Evolutionary conservation across 345 rosid species (phyloP).

Genomic region (Iberis pinnata): DNA sequence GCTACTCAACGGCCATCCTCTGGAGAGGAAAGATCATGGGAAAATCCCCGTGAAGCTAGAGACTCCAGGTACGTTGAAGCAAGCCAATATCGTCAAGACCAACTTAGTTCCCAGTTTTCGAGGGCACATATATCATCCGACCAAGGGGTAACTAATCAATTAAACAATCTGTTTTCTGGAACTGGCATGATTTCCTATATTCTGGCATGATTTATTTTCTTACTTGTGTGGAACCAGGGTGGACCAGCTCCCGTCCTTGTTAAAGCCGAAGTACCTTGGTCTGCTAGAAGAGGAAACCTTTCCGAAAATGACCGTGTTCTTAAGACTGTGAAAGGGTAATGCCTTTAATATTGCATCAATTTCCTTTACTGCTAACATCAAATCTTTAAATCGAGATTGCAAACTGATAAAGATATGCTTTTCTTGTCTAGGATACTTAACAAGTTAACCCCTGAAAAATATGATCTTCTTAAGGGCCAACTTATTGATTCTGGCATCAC

Average conservation of each 20-base stretch:
- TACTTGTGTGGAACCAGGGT: conserved; percentile 39
- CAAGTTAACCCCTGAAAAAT: conserved; percentile 93
- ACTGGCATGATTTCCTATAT: background rate
- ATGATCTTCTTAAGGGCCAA: conserved; percentile 87
- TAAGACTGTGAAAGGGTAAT: conserved; percentile 81
- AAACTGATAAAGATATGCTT: conserved; percentile 14
- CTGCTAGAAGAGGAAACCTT: conserved; percentile 62
- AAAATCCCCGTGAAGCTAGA: conserved; percentile 38
- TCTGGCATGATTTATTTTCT: conserved; percentile 9
- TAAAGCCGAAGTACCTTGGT: conserved; percentile 96
- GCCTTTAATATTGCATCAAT: conserved; percentile 1
- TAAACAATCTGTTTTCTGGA: background rate
- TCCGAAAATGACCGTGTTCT: conserved; percentile 80
- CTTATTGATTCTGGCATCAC: conserved; percentile 91
- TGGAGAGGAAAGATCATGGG: conserved; percentile 67
- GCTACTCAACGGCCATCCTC: conserved; percentile 31
- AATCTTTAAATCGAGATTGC: background rate
- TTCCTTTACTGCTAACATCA: background rate
- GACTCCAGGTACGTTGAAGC: conserved; percentile 39
- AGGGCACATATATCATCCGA: conserved; percentile 39
- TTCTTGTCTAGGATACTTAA: conserved; percentile 63
- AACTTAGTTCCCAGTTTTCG: conserved; percentile 37
- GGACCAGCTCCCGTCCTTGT: conserved; percentile 59
- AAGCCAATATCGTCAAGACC: conserved; percentile 41
- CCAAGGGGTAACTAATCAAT: conserved; percentile 42